Percentiles rank a stretch among this genome's conserved stretches.
Evolutionary conservation across 78 protist species (phyloP).

Genomic region (Dictyostelium discoideum): DNA sequence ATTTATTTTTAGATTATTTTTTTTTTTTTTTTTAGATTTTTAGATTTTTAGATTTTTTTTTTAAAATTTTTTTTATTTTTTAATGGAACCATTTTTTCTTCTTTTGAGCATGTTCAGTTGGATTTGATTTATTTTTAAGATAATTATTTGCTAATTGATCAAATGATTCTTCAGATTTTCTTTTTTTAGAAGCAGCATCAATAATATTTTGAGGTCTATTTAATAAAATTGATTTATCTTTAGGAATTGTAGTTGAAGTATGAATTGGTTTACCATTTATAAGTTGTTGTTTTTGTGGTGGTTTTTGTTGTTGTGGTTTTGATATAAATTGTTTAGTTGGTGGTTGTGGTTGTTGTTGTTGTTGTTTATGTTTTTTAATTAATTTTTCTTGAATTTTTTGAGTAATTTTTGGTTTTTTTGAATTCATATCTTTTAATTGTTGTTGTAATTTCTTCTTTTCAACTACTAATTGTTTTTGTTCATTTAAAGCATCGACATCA

Average conservation of each 20-base stretch:
- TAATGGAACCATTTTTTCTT: constrained; percentile 1
- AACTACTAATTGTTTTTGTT: background rate
- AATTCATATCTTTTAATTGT: background rate
- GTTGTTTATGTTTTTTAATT: background rate
- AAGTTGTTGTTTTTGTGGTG: background rate
- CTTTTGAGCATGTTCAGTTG: background rate
- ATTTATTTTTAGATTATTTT: background rate
- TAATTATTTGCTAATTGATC: constrained; percentile 7
- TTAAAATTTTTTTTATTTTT: background rate
- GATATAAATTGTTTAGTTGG: background rate
- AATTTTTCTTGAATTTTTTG: background rate
- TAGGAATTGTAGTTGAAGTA: background rate
- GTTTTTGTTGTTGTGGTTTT: background rate
- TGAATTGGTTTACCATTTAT: constrained; percentile 5
- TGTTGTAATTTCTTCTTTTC: background rate
- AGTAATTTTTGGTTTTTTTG: background rate
- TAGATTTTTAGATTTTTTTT: background rate
- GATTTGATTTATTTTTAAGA: background rate
- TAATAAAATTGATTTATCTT: background rate
- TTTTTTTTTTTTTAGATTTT: background rate
- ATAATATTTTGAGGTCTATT: background rate
- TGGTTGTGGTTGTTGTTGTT: background rate
- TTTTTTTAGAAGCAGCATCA: background rate
- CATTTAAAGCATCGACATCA: background rate
- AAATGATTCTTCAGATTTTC: background rate